phyloP scores from a whole-genome alignment of 2,329 filamentous ascomycete species.

The Cercospora janseana region DNA sequence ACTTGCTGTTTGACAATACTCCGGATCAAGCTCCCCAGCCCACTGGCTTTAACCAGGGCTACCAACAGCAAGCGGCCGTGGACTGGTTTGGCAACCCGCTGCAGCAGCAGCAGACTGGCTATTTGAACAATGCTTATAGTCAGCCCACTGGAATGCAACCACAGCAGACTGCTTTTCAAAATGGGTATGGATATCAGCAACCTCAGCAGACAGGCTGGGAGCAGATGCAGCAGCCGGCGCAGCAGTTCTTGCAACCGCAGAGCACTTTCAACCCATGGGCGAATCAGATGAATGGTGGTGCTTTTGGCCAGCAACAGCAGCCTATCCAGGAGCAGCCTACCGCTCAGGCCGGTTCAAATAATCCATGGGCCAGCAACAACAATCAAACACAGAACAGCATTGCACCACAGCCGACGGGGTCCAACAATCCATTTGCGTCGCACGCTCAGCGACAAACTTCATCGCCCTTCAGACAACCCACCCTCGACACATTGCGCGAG shows the following conservation, averaged over 20 bases:
- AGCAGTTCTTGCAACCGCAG: slow-evolving; percentile 56
- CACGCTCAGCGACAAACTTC: slow-evolving; percentile 57
- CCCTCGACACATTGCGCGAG: slow-evolving; percentile 74
- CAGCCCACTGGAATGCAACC: slow-evolving; percentile 73
- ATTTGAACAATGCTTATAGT: slow-evolving; percentile 65
- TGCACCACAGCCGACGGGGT: slow-evolving; percentile 83
- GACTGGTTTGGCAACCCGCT: slow-evolving; percentile 98
- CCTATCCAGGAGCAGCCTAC: slow-evolving; percentile 59
- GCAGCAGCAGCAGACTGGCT: slow-evolving; percentile 61
- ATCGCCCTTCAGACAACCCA: slow-evolving; percentile 61
- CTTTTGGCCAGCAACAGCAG: slow-evolving; percentile 53
- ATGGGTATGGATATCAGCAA: slow-evolving; percentile 61
- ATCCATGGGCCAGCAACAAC: slow-evolving; percentile 73
- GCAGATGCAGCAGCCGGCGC: slow-evolving; percentile 52
- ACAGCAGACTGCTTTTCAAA: slow-evolving; percentile 64
- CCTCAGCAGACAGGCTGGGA: slow-evolving; percentile 70
- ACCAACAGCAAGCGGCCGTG: slow-evolving; percentile 92
- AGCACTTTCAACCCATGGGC: slow-evolving; percentile 56
- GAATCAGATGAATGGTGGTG: slow-evolving; percentile 55
- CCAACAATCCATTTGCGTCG: slow-evolving; percentile 93
- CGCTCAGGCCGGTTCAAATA: slow-evolving; percentile 80
- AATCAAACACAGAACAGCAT: slow-evolving; percentile 61
- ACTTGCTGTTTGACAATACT: slow-evolving; percentile 83
- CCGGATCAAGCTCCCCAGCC: slow-evolving; percentile 63
- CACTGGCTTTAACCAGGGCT: slow-evolving; percentile 93